A percentile compares a stretch with the other conserved stretches of the same genome.
phyloP scores from a whole-genome alignment of 345 rosid genomes.

The Toxicodendron radicans region DNA sequence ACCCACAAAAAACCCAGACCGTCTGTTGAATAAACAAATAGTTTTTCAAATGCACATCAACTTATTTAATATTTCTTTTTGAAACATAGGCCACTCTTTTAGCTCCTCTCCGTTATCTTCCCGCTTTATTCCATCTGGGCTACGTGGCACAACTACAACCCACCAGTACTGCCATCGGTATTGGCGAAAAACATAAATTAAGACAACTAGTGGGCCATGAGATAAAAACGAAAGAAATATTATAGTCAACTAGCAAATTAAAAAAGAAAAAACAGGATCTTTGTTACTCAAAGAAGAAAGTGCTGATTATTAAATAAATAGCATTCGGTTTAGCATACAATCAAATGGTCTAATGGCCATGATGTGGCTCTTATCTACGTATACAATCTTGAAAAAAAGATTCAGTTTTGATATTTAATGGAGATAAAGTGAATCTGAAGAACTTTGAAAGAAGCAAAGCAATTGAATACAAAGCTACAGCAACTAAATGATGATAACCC shows the following conservation, averaged over 20 bases:
- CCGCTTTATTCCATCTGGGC: conserved; percentile 38
- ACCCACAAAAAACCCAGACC: conserved; percentile 30
- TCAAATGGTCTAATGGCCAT: background rate
- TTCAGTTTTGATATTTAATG: background rate
- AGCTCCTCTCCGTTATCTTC: conserved; percentile 36
- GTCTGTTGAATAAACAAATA: conserved; percentile 9
- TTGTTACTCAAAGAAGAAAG: background rate
- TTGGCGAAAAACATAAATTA: conserved; percentile 10
- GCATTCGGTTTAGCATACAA: background rate
- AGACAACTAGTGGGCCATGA: conserved; percentile 11
- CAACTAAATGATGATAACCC: conserved; percentile 8
- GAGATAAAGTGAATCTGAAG: background rate
- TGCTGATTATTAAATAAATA: background rate
- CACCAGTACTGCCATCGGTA: conserved; percentile 10
- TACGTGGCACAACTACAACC: conserved; percentile 53
- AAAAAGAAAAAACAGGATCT: background rate
- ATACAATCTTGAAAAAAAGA: background rate
- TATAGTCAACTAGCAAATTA: background rate
- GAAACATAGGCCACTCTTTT: conserved; percentile 27
- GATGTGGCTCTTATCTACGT: background rate
- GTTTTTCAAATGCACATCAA: background rate
- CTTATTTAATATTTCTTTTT: conserved; percentile 23
- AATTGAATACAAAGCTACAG: background rate
- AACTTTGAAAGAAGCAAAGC: background rate
- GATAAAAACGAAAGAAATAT: background rate